Conservation (phyloP, 2,329 filamentous ascomycete genomes). For the Aspergillus neoniger region DNA sequence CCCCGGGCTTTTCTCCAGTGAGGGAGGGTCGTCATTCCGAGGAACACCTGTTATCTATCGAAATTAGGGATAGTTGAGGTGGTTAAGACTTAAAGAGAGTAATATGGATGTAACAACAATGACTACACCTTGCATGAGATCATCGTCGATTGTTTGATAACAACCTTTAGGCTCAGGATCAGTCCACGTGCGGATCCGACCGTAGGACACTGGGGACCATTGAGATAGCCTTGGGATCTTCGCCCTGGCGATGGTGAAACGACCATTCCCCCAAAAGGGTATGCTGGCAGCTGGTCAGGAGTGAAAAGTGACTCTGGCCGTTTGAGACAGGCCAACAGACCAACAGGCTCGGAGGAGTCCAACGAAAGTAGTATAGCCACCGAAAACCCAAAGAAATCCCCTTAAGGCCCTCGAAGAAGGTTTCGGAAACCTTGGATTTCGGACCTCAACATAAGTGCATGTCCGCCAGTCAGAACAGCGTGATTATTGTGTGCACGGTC, state of each 20-base stretch:
- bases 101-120: not conserved
- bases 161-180: not conserved
- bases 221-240: constrained; percentile 1
- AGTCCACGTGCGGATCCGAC: constrained; percentile 4
- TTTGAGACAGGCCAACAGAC: not conserved
- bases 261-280: not conserved
- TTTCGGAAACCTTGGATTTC: not conserved
- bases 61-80: not conserved
- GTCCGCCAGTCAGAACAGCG: not conserved
- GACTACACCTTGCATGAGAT: not conserved
- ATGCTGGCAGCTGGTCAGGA: not conserved
- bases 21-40: not conserved
- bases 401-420: not conserved
- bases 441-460: not conserved
- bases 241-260: constrained; percentile 7
- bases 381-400: not conserved
- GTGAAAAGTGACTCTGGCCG: not conserved
- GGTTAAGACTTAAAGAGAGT: not conserved
- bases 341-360: not conserved
- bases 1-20: not conserved
- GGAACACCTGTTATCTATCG: not conserved
- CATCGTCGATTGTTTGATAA: not conserved
- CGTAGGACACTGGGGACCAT: not conserved
- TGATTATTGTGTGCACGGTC: not conserved
- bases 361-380: not conserved